A percentile compares a stretch with the other conserved stretches of the same genome.
These are phyloP conservation scores for Aspergillus wentii DNA, from an alignment of 495 filamentous ascomycete species.

Conservation along the genomic window DNA sequence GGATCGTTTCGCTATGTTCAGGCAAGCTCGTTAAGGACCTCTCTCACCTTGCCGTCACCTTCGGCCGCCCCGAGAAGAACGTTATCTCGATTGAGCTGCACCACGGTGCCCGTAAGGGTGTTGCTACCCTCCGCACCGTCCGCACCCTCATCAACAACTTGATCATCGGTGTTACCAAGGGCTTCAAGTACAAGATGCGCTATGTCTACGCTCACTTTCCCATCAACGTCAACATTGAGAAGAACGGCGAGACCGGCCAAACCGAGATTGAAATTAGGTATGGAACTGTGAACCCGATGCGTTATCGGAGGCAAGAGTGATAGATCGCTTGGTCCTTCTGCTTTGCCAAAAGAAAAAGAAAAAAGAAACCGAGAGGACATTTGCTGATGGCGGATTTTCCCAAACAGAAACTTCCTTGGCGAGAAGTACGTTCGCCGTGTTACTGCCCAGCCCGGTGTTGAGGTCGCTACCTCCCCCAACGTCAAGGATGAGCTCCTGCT, in stretches of 20 bases:
- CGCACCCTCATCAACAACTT: conserved; percentile 96
- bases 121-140: conserved; percentile 97
- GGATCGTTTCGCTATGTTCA: conserved; percentile 21
- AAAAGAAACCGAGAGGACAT: too few species aligned
- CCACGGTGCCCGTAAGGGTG: conserved; percentile 94
- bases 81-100: conserved; percentile 93
- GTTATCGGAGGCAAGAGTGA: neutral
- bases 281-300: conserved; percentile 25
- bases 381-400: conserved; percentile 13
- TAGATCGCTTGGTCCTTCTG: too few species aligned
- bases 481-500: conserved; percentile 96
- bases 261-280: conserved; percentile 97
- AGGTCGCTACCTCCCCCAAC: conserved; percentile 80
- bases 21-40: conserved; percentile 95
- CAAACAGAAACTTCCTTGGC: conserved; percentile 88
- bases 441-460: conserved; percentile 82
- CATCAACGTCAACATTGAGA: conserved; percentile 99
- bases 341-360: neutral
- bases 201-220: conserved; percentile 99
- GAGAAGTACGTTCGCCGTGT: conserved; percentile 98
- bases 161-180: conserved; percentile 95
- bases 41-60: conserved; percentile 92
- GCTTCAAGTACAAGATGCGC: conserved; percentile 99
- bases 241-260: conserved; percentile 85
- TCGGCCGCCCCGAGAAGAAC: conserved; percentile 74